Conservation (phyloP, 768 basidiomycete species). For the Macrolepiota fuliginosa region DNA sequence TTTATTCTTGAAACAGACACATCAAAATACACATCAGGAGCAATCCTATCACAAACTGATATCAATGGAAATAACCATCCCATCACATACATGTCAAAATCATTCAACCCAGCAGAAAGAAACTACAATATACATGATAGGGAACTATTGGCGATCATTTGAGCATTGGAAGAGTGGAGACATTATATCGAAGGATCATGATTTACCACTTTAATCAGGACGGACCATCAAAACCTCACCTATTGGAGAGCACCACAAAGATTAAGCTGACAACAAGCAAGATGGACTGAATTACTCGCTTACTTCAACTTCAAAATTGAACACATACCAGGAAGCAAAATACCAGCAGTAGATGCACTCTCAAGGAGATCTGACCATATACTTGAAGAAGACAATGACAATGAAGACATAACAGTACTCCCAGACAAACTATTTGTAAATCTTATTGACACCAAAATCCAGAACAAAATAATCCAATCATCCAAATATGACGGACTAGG, state of each 20-base stretch:
- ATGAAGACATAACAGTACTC: no score
- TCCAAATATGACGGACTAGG: no score
- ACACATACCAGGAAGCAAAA: no score
- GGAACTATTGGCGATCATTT: neutral
- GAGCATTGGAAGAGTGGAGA: constrained; percentile 9
- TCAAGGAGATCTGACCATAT: no score
- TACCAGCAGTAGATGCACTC: no score
- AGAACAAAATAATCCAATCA: no score
- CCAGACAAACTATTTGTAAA: no score
- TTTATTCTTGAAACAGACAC: neutral
- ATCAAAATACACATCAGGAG: no score
- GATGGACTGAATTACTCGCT: no score
- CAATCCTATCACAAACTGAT: constrained; percentile 10
- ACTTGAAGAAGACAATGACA: no score
- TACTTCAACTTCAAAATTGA: no score
- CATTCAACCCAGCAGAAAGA: neutral
- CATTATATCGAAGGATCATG: constrained; percentile 7
- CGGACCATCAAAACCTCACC: constrained; percentile 9
- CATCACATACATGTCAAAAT: constrained; percentile 6
- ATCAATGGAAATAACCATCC: neutral
- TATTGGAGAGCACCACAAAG: constrained; percentile 21
- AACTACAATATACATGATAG: neutral
- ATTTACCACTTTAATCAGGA: neutral
- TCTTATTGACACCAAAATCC: no score
- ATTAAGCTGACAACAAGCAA: constrained; percentile 23